These are phyloP conservation scores for Rhododendron williamsianum DNA, from an alignment of 148 eudicot genomes.

Conservation along the genomic window DNA sequence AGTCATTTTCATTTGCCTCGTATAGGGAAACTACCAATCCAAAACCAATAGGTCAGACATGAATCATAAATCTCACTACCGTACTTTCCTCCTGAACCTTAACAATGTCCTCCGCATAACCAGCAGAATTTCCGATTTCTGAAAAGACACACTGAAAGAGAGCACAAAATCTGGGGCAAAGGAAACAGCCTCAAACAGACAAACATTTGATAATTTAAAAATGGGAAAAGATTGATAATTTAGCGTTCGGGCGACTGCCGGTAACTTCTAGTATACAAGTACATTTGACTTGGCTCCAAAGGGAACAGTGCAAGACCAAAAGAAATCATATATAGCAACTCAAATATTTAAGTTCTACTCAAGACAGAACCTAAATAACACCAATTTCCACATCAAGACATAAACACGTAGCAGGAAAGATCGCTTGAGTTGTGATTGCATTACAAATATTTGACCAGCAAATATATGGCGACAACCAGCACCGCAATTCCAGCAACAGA, in stretches of 20 bases:
- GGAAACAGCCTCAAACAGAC: background rate
- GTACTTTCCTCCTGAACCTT: background rate
- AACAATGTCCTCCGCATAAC: background rate
- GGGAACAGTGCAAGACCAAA: background rate
- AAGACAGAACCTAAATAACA: background rate
- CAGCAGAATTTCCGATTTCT: background rate
- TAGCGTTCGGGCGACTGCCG: background rate
- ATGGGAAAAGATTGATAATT: background rate
- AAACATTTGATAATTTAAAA: background rate
- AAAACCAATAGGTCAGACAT: background rate
- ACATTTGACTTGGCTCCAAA: background rate
- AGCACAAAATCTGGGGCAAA: background rate
- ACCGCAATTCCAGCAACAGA: slow-evolving; percentile 54
- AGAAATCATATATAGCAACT: background rate
- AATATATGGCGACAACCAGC: slow-evolving; percentile 38
- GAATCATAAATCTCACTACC: background rate
- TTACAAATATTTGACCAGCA: slow-evolving; percentile 69
- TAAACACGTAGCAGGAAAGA: background rate
- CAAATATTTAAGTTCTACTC: background rate
- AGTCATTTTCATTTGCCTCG: too few relatives aligned
- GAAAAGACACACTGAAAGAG: background rate
- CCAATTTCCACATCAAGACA: slow-evolving; percentile 4
- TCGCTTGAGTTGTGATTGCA: background rate
- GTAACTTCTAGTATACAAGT: background rate
- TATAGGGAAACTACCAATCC: background rate